A percentile compares a stretch with the other conserved stretches of the same genome.
Evolutionary conservation across 495 filamentous ascomycete species (phyloP).

Genomic region (Penicillium goetzii): DNA sequence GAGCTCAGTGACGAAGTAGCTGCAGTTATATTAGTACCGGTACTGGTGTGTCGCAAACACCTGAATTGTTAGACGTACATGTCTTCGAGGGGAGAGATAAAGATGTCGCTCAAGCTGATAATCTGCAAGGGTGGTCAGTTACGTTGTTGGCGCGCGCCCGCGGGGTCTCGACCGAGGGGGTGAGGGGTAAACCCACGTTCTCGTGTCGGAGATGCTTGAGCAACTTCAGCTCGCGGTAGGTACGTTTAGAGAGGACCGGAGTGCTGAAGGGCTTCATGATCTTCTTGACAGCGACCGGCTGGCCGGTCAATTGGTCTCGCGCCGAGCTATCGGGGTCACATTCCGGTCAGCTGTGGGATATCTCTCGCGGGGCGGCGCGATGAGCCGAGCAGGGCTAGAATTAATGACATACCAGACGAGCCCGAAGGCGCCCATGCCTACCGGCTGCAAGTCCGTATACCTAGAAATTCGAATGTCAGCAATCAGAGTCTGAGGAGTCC

Average conservation of each 20-base stretch:
- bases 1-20: conserved; percentile 97
- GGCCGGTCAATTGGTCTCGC: conserved; percentile 92
- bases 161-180: neutral
- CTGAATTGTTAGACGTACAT: conserved; percentile 65
- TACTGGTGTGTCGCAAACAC: conserved; percentile 26
- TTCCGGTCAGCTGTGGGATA: conserved; percentile 23
- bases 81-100: conserved; percentile 98
- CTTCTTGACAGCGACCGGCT: conserved; percentile 98
- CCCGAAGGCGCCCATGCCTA: conserved; percentile 98
- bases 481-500: neutral
- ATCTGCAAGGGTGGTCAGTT: conserved; percentile 60
- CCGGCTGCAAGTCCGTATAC: conserved; percentile 96
- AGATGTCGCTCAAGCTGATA: conserved; percentile 98
- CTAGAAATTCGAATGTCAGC: conserved; percentile 48
- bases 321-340: conserved; percentile 68
- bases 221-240: conserved; percentile 95
- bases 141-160: neutral
- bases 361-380: conserved; percentile 3
- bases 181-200: conserved; percentile 64
- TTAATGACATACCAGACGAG: conserved; percentile 80
- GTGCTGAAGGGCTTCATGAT: conserved; percentile 99
- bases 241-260: conserved; percentile 93
- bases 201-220: conserved; percentile 96
- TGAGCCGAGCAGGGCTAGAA: conserved; percentile 23
- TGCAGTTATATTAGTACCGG: conserved; percentile 41